phyloP scores from a whole-genome alignment of 208 protist genomes.

The Trichomonas gallinae region DNA sequence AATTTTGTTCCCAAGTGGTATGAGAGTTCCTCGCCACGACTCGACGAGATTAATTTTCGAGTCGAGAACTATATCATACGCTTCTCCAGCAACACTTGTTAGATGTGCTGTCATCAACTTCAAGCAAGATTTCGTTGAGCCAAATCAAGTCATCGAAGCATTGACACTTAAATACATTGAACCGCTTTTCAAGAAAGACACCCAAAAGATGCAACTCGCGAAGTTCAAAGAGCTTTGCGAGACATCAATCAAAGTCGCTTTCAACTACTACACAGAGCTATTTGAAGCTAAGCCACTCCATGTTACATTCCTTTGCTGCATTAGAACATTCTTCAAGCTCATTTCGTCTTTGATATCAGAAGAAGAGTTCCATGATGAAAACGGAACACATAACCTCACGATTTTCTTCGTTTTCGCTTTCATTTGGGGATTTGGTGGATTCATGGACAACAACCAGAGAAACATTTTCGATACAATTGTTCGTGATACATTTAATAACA shows the following conservation, averaged over 20 bases:
- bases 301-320: not conserved
- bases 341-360: not conserved
- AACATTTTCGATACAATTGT: slow-evolving; percentile 60
- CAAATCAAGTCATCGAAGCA: not conserved
- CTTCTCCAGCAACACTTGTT: slow-evolving; percentile 89
- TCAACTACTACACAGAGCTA: not conserved
- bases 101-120: slow-evolving; percentile 94
- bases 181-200: not conserved
- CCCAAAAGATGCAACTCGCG: not conserved
- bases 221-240: not conserved
- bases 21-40: slow-evolving; percentile 71
- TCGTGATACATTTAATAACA: not conserved
- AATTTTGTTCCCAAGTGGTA: slow-evolving; percentile 76
- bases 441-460: slow-evolving; percentile 61
- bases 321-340: not conserved
- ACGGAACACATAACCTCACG: not conserved
- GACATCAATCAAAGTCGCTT: not conserved
- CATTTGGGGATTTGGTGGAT: slow-evolving; percentile 82
- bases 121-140: slow-evolving; percentile 31
- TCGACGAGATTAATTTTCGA: slow-evolving; percentile 85
- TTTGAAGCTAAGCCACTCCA: not conserved
- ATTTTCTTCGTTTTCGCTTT: slow-evolving; percentile 59
- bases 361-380: not conserved
- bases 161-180: not conserved
- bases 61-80: slow-evolving; percentile 79